Conservation (phyloP, 2,329 filamentous ascomycete genomes). For the Neofusicoccum ribis region DNA sequence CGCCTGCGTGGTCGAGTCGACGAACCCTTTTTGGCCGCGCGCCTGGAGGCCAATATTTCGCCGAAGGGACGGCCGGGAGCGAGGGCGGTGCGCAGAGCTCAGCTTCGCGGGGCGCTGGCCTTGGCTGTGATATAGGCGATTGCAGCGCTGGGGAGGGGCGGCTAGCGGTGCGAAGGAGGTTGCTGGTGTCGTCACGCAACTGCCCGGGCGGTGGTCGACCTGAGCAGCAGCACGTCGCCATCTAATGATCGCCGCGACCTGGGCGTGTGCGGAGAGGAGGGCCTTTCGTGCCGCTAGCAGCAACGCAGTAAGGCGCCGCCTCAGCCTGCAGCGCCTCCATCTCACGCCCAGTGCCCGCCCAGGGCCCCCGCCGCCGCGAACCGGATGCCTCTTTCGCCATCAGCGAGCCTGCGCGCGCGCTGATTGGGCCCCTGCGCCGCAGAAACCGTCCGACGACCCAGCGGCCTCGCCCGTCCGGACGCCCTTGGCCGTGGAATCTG, state of each 20-base stretch:
- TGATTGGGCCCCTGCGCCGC: slow-evolving; percentile 7
- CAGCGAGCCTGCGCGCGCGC: background rate
- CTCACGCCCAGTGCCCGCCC: background rate
- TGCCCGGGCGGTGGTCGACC: background rate
- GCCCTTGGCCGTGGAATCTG: slow-evolving; percentile 12
- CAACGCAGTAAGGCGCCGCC: slow-evolving; percentile 14
- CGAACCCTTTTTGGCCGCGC: slow-evolving; percentile 13
- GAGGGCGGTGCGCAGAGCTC: background rate
- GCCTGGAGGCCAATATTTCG: slow-evolving; percentile 15
- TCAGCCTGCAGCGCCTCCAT: slow-evolving; percentile 15
- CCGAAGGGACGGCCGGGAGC: slow-evolving; percentile 5
- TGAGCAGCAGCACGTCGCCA: background rate
- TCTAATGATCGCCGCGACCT: slow-evolving; percentile 6
- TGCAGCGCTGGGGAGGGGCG: background rate
- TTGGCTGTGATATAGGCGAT: background rate
- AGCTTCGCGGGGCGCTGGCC: background rate
- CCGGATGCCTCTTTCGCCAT: background rate
- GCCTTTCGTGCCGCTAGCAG: slow-evolving; percentile 9
- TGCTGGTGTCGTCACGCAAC: slow-evolving; percentile 6
- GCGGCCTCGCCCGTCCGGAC: background rate
- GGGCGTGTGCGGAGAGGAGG: slow-evolving; percentile 14
- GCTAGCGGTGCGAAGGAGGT: background rate
- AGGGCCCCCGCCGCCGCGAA: background rate
- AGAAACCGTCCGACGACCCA: background rate
- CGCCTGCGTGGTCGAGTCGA: slow-evolving; percentile 10